A percentile compares a stretch with the other conserved stretches of the same genome.
Conservation (phyloP, 2,329 filamentous ascomycete species). For the Fusarium haematococcum region DNA sequence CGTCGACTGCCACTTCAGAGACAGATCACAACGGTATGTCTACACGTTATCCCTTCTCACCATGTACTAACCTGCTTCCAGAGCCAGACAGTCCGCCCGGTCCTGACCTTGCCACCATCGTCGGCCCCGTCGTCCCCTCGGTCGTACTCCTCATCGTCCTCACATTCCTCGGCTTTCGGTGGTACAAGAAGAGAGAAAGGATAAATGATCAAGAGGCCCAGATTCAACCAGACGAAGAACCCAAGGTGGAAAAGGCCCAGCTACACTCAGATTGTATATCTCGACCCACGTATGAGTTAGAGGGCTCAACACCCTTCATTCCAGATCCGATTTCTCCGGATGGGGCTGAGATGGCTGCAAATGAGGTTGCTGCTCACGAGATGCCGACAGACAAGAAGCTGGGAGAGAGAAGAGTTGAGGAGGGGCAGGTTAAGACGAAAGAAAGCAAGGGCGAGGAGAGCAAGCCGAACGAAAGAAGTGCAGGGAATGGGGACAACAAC, state of each 20-base stretch:
- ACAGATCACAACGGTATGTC: not conserved
- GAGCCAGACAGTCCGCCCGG: not conserved
- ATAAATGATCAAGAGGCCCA: not conserved
- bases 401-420: not conserved
- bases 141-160: not conserved
- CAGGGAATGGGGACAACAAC: not conserved
- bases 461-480: not conserved
- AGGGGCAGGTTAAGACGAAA: not conserved
- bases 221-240: not conserved
- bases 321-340: accelerated
- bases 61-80: not conserved
- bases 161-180: not conserved
- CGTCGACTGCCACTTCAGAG: not conserved
- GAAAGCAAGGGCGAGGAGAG: not conserved
- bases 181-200: not conserved
- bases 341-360: not conserved
- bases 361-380: slow-evolving; percentile 11
- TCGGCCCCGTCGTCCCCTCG: not conserved
- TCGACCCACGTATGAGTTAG: not conserved
- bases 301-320: not conserved
- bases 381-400: not conserved
- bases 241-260: not conserved
- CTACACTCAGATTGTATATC: slow-evolving; percentile 1
- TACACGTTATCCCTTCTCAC: too few species aligned
- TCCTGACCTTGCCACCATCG: not conserved